These are phyloP conservation scores for Coemansia sp. DNA, from an alignment of 192 early-diverging fungal species.

Conservation along the genomic window DNA sequence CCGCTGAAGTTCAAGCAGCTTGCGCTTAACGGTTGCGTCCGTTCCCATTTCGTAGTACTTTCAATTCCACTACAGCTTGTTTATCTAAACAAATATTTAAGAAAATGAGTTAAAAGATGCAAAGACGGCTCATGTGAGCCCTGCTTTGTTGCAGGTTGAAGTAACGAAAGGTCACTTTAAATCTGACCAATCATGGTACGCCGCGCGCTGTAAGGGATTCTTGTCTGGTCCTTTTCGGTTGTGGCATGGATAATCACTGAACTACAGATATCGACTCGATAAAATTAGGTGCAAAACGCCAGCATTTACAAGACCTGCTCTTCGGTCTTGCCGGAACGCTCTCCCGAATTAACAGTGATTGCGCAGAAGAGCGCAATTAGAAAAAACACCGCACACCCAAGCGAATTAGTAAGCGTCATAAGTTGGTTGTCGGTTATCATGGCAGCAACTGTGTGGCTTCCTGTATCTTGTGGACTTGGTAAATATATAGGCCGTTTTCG, in stretches of 20 bases:
- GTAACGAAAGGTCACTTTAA: not conserved
- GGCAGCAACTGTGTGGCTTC: not conserved
- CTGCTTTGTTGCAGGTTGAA: too few relatives aligned
- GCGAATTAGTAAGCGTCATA: conserved; percentile 40
- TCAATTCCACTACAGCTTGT: not conserved
- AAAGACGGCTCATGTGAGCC: too few relatives aligned
- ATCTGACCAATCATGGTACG: conserved; percentile 15
- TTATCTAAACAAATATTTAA: not conserved
- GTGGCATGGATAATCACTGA: not conserved
- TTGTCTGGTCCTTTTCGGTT: too few relatives aligned
- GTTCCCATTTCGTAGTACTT: conserved; percentile 13
- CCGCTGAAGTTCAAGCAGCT: conserved; percentile 37
- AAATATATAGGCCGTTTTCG: too few relatives aligned
- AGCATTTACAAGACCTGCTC: not conserved
- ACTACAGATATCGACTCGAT: not conserved
- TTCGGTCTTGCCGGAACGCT: not conserved
- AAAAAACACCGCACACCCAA: conserved; percentile 36
- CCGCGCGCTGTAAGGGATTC: conserved; percentile 13
- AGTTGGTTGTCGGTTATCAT: conserved; percentile 50
- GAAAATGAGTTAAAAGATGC: too few relatives aligned
- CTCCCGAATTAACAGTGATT: conserved; percentile 27
- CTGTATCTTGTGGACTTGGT: conserved; percentile 9
- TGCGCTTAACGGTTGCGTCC: conserved; percentile 33
- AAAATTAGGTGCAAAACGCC: not conserved
- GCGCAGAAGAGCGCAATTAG: conserved; percentile 47